Evolutionary conservation across 139 green algal species (phyloP).

Genomic region (Eudorina sp.): DNA sequence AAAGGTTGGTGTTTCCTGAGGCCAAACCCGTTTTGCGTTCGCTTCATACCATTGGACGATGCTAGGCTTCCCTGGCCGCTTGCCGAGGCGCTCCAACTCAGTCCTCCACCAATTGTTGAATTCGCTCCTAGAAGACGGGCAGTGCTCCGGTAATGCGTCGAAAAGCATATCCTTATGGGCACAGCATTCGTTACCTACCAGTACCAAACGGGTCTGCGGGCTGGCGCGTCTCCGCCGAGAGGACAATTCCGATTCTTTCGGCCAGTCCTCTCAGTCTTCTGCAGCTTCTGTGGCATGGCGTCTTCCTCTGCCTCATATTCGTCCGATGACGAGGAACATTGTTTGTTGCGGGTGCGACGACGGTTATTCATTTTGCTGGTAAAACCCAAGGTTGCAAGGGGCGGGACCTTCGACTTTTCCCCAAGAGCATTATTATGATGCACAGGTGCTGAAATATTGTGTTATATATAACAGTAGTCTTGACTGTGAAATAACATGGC

Average conservation of each 20-base stretch:
- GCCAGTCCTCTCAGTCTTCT: not conserved
- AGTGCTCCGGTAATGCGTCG: too few species aligned
- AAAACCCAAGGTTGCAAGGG: too few species aligned
- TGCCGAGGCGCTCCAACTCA: not conserved
- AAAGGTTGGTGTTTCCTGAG: not conserved
- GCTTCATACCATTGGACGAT: not conserved
- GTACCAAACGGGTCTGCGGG: not conserved
- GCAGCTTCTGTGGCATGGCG: not conserved
- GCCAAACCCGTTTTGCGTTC: not conserved
- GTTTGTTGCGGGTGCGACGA: not conserved
- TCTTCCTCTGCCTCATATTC: not conserved
- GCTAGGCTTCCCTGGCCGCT: not conserved
- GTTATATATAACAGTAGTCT: too few species aligned
- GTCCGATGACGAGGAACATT: not conserved
- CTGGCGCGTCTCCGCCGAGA: too few species aligned
- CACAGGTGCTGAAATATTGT: too few species aligned
- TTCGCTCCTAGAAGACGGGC: not conserved
- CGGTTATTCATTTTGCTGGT: too few species aligned
- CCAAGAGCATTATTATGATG: too few species aligned
- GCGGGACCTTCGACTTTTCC: too few species aligned
- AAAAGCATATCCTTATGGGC: too few species aligned
- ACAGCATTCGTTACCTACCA: not conserved
- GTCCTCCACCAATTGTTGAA: slow-evolving; percentile 6
- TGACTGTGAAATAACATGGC: too few species aligned
- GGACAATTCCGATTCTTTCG: too few species aligned